phyloP scores from a whole-genome alignment of 306 rosid genomes.

The Betula pendula region DNA sequence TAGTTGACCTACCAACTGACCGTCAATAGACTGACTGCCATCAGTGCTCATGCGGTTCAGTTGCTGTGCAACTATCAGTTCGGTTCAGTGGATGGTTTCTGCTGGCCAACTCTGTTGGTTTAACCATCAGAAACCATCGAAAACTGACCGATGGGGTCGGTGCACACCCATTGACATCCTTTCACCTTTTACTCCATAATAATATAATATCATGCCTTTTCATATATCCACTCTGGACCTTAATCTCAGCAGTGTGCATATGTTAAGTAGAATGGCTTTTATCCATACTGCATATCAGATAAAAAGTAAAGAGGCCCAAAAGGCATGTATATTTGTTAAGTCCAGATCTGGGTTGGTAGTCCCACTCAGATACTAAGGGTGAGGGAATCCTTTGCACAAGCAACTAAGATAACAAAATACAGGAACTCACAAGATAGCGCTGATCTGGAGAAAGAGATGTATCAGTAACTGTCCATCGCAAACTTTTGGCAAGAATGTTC shows the following conservation, averaged over 20 bases:
- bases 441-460: constrained; percentile 88
- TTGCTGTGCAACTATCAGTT: too few species aligned
- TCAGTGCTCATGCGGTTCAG: too few species aligned
- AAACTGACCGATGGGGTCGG: too few species aligned
- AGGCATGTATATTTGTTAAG: background rate
- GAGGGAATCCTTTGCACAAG: background rate
- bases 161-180: background rate
- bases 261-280: background rate
- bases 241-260: background rate
- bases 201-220: background rate
- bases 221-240: background rate
- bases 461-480: constrained; percentile 94
- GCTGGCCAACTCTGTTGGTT: too few species aligned
- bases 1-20: too few species aligned
- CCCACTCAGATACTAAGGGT: background rate
- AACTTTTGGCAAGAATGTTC: constrained; percentile 71
- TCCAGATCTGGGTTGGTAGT: background rate
- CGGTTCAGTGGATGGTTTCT: too few species aligned
- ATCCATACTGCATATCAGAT: background rate
- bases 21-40: too few species aligned
- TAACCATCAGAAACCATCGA: too few species aligned
- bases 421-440: constrained; percentile 68
- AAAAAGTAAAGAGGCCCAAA: background rate
- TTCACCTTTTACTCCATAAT: background rate
- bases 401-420: background rate